Percentiles rank a stretch among this genome's conserved stretches.
These are phyloP conservation scores for Salvia hispanica DNA, from an alignment of 257 asterid species.

Conservation along the genomic window DNA sequence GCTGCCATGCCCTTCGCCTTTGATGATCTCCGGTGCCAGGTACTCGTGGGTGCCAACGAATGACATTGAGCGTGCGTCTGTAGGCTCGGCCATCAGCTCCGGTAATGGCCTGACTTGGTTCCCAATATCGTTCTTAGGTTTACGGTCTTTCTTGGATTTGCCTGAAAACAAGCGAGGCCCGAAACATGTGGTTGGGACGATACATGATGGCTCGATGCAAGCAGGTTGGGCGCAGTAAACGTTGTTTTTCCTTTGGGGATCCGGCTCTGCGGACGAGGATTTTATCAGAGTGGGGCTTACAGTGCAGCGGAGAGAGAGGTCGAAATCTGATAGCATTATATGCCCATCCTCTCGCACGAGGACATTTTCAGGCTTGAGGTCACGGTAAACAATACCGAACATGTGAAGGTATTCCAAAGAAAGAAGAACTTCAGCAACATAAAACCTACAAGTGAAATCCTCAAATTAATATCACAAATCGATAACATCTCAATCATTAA, in stretches of 20 bases:
- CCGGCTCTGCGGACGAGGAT: constrained; percentile 51
- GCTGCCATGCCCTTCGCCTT: constrained; percentile 77
- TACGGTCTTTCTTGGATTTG: constrained; percentile 64
- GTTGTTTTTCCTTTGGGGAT: constrained; percentile 38
- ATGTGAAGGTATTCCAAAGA: constrained; percentile 71
- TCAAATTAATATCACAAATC: constrained; percentile 13
- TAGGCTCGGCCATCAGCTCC: constrained; percentile 71
- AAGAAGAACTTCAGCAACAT: constrained; percentile 72
- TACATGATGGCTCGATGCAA: constrained; percentile 54
- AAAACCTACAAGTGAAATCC: constrained; percentile 49
- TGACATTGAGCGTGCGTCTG: constrained; percentile 71
- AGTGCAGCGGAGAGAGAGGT: constrained; percentile 69
- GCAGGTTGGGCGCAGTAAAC: constrained; percentile 60
- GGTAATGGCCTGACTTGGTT: constrained; percentile 72
- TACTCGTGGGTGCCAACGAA: constrained; percentile 76
- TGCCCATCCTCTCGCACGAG: constrained; percentile 77
- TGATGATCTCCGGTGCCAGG: constrained; percentile 65
- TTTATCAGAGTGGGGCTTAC: constrained; percentile 73
- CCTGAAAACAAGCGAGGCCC: constrained; percentile 64
- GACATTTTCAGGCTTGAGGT: constrained; percentile 71
- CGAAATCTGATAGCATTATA: constrained; percentile 69
- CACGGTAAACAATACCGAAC: constrained; percentile 75
- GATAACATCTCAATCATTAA: not conserved
- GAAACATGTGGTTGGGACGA: constrained; percentile 63
- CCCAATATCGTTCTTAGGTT: constrained; percentile 54